Evolutionary conservation across 768 basidiomycete species (phyloP), one percentile per base, ranked within the genome.

Genomic region (Lactifluus pinguis): DNA sequence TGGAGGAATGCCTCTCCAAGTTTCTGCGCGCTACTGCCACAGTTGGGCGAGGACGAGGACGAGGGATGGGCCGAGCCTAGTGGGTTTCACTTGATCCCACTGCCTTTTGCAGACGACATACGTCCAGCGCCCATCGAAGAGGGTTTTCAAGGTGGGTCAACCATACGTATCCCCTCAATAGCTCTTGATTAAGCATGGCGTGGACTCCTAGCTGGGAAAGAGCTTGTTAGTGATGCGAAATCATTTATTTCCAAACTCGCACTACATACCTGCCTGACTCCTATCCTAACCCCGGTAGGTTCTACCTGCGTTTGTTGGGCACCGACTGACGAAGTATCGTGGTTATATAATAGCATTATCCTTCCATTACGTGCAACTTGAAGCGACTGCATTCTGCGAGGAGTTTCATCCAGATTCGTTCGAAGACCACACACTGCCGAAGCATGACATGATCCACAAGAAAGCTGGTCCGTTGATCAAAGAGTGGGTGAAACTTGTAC

Each of bases 61-160:
- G 80, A 79, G 10, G 91, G 89, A 7, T 88, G 84, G 77, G 84
- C 82, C 54, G 85, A 89, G 45, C 92, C 97, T 38, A 84, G 90
- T 1, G 97, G 97, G 6, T 89, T 98, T 68, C 94, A 98, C 72
- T 77, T 98, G 53, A 87, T 98, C 60, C 87, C 88, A 15, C 71
- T 98, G n/a, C 95, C 95, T 0, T 99, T 89, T 70, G 88, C 90
- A 4, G 97, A 99, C 69, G 97, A 99, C 67, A 87, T 98, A 52
- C 84, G 97, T 51, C 77, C 79, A 19, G 88, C 89, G 6, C 85
- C 88, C 2, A 72, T 93, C 11, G 81, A 85, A 19, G 77, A 82
- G 57, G 85, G 78, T 7, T 76, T 79, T 65, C 78, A 80, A 77
- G 87, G 92, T 84, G 72, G 32, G 72, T 49, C 2, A 3, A 6